A percentile compares a stretch with the other conserved stretches of the same genome.
Evolutionary conservation across 1,284 basidiomycete species (phyloP).

Genomic region (Phylloporus gajari): DNA sequence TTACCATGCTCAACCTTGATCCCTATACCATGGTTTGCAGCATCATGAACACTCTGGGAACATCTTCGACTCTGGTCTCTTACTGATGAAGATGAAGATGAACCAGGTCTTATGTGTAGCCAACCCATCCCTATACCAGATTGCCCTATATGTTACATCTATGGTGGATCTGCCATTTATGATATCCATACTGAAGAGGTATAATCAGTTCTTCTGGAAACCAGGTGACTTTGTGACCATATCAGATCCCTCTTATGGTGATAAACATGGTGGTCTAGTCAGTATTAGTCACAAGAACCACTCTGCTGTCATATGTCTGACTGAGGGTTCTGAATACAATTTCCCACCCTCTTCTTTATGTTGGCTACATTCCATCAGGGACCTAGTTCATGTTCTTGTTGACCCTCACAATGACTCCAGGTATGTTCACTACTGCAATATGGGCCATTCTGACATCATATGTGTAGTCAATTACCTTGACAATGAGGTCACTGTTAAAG

Average conservation of each 20-base stretch:
- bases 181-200: neutral
- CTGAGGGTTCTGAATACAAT: neutral
- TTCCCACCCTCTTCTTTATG: neutral
- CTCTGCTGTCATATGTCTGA: neutral
- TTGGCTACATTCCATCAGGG: neutral
- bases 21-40: neutral
- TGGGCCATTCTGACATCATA: neutral
- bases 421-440: neutral
- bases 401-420: neutral
- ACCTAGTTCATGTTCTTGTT: neutral
- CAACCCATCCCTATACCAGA: neutral
- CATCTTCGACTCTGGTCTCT: neutral
- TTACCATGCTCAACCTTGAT: neutral
- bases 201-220: neutral
- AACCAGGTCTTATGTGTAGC: neutral
- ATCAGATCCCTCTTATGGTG: neutral
- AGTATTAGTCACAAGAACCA: too few relatives aligned
- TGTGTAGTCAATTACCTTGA: neutral
- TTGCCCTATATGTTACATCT: neutral
- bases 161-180: neutral
- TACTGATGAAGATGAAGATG: neutral
- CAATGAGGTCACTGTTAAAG: too few relatives aligned
- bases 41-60: neutral
- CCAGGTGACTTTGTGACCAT: neutral
- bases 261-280: too few relatives aligned